Base-by-base conservation (phyloP, 2,329 filamentous ascomycete species). In the Coniochaeta hoffmannii region DNA sequence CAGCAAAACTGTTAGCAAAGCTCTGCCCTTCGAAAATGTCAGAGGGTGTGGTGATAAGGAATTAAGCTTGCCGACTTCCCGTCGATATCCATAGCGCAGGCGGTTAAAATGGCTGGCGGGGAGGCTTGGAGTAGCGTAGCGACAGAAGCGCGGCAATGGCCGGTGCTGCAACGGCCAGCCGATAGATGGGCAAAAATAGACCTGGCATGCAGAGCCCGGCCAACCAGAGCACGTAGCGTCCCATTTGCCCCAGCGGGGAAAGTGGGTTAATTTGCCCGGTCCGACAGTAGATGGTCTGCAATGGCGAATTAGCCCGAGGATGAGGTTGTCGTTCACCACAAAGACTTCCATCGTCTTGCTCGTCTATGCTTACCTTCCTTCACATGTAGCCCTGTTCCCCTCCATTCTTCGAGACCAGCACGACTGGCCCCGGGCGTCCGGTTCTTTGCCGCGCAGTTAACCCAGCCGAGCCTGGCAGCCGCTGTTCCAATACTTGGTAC, bases 31-130 rank as follows among this genome's bases (percentile, higher is more conserved):
- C n/a, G 6, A n/a, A 19, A 14, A 44, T 24, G 26, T 8, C 12
- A 34, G 49, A 51, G 34, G 50, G 50, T 53, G 50, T 53, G 50
- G 50, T 53, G 38, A 53, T 53, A 53, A 36, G 50, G 50, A 38
- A n/a, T n/a, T n/a, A n/a, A n/a, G n/a, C n/a, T 19, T 36, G 34
- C 11, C 32, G 50, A 53, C 31, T 50, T 50, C 28, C 49, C 49
- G 30, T 50, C 49, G 22, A 3, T 19, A 17, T 32, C 49, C 32
- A 53, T 28, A 53, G 50, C 31, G 50, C 50, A 17, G 49, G 49
- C 49, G 49, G 49, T 51, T 51, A 51, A 41, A 51, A 31, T 32
- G 28, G n/a, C 30, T 31, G 19, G 41, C 19, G n/a, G n/a, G n/a
- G n/a, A n/a, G n/a, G n/a, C 19, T 15, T 26, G 31, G 10, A 32